Evolutionary conservation across 106 monocot genomes (phyloP), one percentile per base, ranked within the genome.

Genomic region (Dendrobium chrysotoxum): DNA sequence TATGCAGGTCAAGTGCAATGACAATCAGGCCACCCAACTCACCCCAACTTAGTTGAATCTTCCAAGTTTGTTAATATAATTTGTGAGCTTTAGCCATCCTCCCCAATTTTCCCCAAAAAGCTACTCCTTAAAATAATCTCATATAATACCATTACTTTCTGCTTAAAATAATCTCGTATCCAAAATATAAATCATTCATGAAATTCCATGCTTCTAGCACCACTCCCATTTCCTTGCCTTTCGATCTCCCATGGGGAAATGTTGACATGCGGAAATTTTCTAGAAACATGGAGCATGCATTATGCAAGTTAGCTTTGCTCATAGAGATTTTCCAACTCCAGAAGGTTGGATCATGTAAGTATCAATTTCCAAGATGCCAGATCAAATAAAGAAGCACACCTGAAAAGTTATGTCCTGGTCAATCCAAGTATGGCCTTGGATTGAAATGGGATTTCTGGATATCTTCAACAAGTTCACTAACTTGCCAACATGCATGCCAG

Each of bases 331-430:
- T 57, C 57, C 57, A 57, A 57, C 57, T 57, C 17, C 15, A 57
- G 57, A 57, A 18, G 26, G 64, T 5, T 26, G 5, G 64, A 64
- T 61, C 4, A 61, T 21, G 4, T n/a, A 61, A 61, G n/a, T 61
- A 61, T 61, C 21, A n/a, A 4, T n/a, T n/a, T 61, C 4, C 21
- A 61, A n/a, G 58, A 54, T 61, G 1, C 23, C 3, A 61, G 0
- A 61, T 64, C 8, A 64, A 64, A 64, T 64, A 64, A 64, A 64
- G 25, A 64, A 64, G 31, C 71, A 82, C 87, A 96, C 96, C 96
- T 96, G 96, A 55, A 87, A 73, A 40, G 89, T 94, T 54, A 86
- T 80, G 81, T 85, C 89, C 80, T 90, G 86, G 72, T 93, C 88
- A 67, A 53, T 10, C 93, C 90, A 96, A 80, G 85, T 79, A 74